Evolutionary conservation across 805 yeast species (phyloP).

Genomic region (Metschnikowia henanensis): DNA sequence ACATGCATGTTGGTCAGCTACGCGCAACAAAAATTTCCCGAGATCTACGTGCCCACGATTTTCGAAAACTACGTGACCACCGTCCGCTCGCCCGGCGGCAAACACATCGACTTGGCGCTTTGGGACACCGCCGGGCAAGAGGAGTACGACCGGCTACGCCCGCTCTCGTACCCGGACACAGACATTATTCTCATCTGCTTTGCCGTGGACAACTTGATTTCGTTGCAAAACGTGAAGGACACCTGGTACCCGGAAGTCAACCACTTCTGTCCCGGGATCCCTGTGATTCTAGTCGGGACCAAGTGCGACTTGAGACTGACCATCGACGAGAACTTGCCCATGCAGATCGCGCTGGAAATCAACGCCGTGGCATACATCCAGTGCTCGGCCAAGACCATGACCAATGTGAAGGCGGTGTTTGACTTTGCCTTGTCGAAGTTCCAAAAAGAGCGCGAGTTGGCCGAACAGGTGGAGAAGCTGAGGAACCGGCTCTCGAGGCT

Average conservation of each 20-base stretch:
- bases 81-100: constrained; percentile 72
- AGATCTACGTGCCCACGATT: constrained; percentile 75
- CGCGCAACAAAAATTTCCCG: constrained; percentile 69
- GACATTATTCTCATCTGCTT: constrained; percentile 77
- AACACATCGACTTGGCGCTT: constrained; percentile 71
- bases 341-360: constrained; percentile 53
- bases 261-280: constrained; percentile 80
- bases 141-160: constrained; percentile 78
- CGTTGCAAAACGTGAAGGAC: constrained; percentile 72
- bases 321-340: constrained; percentile 48
- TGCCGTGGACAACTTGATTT: constrained; percentile 58
- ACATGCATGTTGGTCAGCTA: constrained; percentile 73
- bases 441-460: constrained; percentile 36
- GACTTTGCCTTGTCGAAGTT: constrained; percentile 53
- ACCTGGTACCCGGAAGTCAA: constrained; percentile 87
- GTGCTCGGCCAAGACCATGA: constrained; percentile 74
- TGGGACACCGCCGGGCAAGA: constrained; percentile 96
- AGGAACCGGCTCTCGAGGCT: constrained; percentile 35
- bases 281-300: constrained; percentile 79
- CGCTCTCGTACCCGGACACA: constrained; percentile 77
- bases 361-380: constrained; percentile 74
- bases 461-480: constrained; percentile 38
- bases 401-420: constrained; percentile 68
- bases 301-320: constrained; percentile 58
- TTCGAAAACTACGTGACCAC: constrained; percentile 75